phyloP scores from a whole-genome alignment of 2,329 filamentous ascomycete genomes.

The Xylaria sp. region DNA sequence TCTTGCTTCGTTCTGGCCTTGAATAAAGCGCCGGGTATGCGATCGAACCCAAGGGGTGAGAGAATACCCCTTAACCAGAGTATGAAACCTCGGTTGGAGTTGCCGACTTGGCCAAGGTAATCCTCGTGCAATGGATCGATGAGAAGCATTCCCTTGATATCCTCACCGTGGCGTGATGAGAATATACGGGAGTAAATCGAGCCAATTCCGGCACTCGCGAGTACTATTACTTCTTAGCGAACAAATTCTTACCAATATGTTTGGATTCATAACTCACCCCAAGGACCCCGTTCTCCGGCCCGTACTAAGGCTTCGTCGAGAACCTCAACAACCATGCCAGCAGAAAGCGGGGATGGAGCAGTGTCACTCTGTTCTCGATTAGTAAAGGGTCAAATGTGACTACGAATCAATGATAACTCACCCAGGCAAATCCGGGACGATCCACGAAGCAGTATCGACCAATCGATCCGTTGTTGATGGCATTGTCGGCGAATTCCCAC shows the following conservation, averaged over 20 bases:
- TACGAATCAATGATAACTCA: slow-evolving; percentile 24
- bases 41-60: slow-evolving; percentile 79
- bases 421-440: slow-evolving; percentile 80
- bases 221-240: slow-evolving; percentile 40
- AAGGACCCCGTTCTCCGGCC: slow-evolving; percentile 79
- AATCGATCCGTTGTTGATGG: slow-evolving; percentile 75
- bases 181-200: slow-evolving; percentile 90
- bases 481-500: slow-evolving; percentile 71
- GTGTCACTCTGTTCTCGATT: slow-evolving; percentile 58
- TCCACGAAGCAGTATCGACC: slow-evolving; percentile 92
- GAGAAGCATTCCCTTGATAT: slow-evolving; percentile 73
- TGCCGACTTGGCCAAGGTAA: slow-evolving; percentile 62
- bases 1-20: slow-evolving; percentile 74
- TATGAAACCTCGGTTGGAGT: slow-evolving; percentile 67
- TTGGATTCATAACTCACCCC: slow-evolving; percentile 37
- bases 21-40: slow-evolving; percentile 75
- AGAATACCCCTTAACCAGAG: slow-evolving; percentile 84
- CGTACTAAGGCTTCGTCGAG: slow-evolving; percentile 79
- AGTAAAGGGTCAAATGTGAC: not conserved
- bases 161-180: slow-evolving; percentile 69
- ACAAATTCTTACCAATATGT: not conserved
- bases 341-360: slow-evolving; percentile 86
- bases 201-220: slow-evolving; percentile 81
- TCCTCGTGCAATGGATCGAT: slow-evolving; percentile 90
- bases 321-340: slow-evolving; percentile 85